Evolutionary conservation across 2,329 filamentous ascomycete genomes (phyloP), one percentile per base, ranked within the genome.

Genomic region (Fusarium pseudograminearum): DNA sequence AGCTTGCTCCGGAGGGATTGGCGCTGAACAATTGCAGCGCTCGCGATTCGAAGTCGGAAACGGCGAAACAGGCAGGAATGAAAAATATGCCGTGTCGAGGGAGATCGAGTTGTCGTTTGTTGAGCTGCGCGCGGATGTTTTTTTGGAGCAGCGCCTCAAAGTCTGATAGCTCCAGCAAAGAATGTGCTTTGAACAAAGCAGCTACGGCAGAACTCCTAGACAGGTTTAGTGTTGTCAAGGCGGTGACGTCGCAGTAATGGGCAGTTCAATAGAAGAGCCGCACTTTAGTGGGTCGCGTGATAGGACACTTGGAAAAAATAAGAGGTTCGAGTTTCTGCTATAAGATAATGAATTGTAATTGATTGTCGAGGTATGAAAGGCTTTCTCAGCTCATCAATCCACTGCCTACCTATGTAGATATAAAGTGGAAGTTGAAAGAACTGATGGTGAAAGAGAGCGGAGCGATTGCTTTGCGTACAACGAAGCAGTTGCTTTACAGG

Each of bases 111-210:
- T 22, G 57, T 63, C 50, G 61, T 69, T 52, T 63, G 31, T 63
- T 51, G 59, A 53, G 52, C 44, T 63, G 53, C 57, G 68, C 61
- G 60, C 57, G 50, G 65, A 59, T 69, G 65, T 57, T 71, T 57
- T 57, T 61, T 55, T 18, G 22, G 20, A 45, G n/a, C 52, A 59
- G 65, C 54, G 50, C 46, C 54, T 65, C 57, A 69, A 62, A 63
- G 57, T 71, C 64, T 55, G 69, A 70, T 66, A 71, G 65, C 69
- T 72, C 66, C 55, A 67, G 59, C 69, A 71, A 71, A 71, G 69
- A 67, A 69, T 46, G 33, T 67, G 57, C 57, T 61, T 71, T 52
- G 54, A 60, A 33, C 65, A 71, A 55, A 69, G 53, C 54, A 50
- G 42, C 22, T 24, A 26, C 20, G 69, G 69, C 69, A 71, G 69